Percentiles rank a stretch among this genome's conserved stretches.
Evolutionary conservation across 441 rosid genomes (phyloP).

Genomic region (Jatropha podagrica): DNA sequence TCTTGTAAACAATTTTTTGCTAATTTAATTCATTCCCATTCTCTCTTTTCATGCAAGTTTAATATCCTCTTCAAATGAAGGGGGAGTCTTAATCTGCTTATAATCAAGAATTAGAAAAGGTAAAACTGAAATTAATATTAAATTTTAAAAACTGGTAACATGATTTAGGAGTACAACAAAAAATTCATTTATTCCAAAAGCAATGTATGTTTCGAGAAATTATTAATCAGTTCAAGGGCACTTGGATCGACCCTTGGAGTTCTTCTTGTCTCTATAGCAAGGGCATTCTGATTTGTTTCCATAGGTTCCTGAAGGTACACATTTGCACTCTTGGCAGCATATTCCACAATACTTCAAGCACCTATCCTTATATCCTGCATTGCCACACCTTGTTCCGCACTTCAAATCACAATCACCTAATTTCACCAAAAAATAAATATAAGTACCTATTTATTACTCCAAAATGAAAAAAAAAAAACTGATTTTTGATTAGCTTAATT

Average conservation of each 20-base stretch:
- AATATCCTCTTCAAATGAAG: too few species aligned
- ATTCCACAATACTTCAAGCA: constrained; percentile 41
- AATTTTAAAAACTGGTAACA: too few species aligned
- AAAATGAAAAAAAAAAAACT: neutral
- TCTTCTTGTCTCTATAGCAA: constrained; percentile 39
- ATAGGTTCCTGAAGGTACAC: constrained; percentile 47
- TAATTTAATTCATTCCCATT: too few species aligned
- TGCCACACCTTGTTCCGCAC: constrained; percentile 33
- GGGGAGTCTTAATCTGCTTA: too few species aligned
- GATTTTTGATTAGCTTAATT: too few species aligned
- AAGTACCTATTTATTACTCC: neutral
- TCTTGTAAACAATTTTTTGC: too few species aligned
- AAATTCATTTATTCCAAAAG: neutral
- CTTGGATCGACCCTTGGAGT: constrained; percentile 42
- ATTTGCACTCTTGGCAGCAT: constrained; percentile 43
- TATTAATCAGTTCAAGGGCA: constrained; percentile 30
- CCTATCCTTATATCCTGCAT: constrained; percentile 29
- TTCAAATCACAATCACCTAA: constrained; percentile 30
- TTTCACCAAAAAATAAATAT: neutral
- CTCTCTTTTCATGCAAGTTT: too few species aligned
- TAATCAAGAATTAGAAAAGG: too few species aligned
- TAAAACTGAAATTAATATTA: too few species aligned
- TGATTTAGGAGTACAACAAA: too few species aligned
- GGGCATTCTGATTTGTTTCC: constrained; percentile 46
- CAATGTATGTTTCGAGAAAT: neutral